Percentiles rank a stretch among this genome's conserved stretches.
Conservation (phyloP, 352 stramenopile genomes). For the Nannochloropsis limnetica region DNA sequence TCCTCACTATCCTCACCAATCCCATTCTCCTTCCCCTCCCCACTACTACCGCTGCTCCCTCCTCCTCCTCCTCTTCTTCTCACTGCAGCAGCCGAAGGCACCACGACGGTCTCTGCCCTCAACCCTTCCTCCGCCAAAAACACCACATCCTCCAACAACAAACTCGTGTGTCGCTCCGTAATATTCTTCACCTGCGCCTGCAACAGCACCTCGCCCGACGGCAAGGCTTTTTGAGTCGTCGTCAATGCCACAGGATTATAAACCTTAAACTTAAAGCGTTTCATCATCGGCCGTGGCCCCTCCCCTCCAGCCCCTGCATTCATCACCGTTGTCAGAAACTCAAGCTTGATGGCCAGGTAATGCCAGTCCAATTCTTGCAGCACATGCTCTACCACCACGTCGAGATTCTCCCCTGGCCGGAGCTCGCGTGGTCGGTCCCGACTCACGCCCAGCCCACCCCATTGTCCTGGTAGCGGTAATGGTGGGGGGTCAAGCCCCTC, state of each 20-base stretch:
- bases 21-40: not conserved
- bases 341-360: conserved; percentile 28
- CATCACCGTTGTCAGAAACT: not conserved
- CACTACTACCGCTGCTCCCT: not conserved
- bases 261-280: conserved; percentile 23
- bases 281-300: not conserved
- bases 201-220: not conserved
- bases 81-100: not conserved
- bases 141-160: conserved; percentile 3
- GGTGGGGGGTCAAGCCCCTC: not conserved
- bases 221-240: conserved; percentile 13
- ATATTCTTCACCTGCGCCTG: conserved; percentile 25
- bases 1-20: not conserved
- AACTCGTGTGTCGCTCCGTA: conserved; percentile 16
- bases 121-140: not conserved
- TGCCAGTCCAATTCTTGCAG: conserved; percentile 32
- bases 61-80: not conserved
- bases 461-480: not conserved
- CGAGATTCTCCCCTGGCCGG: not conserved
- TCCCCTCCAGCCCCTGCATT: not conserved
- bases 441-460: conserved; percentile 9
- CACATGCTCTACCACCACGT: conserved; percentile 27
- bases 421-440: conserved; percentile 12
- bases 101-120: not conserved
- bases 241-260: conserved; percentile 4